A percentile compares a stretch with the other conserved stretches of the same genome.
phyloP scores from a whole-genome alignment of 352 stramenopile genomes.

The Phytophthora pisi region DNA sequence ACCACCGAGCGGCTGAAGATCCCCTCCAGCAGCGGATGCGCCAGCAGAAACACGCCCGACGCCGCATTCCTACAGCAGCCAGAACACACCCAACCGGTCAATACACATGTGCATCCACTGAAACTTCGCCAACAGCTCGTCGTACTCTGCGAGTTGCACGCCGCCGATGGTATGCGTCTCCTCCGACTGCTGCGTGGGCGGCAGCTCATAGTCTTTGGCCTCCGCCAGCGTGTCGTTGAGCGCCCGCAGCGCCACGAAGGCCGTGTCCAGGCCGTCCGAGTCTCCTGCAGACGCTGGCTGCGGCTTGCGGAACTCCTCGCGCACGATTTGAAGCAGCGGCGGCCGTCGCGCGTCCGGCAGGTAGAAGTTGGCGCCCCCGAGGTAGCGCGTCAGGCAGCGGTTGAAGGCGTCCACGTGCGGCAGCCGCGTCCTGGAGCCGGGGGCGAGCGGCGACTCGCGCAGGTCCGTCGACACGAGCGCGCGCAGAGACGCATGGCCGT shows the following conservation, averaged over 20 bases:
- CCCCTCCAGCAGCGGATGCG: conserved; percentile 72
- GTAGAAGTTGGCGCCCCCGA: conserved; percentile 70
- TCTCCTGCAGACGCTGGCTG: neutral
- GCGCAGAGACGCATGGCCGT: conserved; percentile 62
- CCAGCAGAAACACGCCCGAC: conserved; percentile 72
- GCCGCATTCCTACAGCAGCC: conserved; percentile 35
- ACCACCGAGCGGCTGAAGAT: conserved; percentile 82
- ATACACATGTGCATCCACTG: neutral
- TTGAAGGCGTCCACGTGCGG: conserved; percentile 73
- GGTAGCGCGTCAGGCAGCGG: conserved; percentile 52
- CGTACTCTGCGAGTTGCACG: conserved; percentile 56
- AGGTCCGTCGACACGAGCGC: conserved; percentile 70
- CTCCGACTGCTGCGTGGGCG: conserved; percentile 7
- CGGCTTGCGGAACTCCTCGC: conserved; percentile 50
- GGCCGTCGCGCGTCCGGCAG: conserved; percentile 48
- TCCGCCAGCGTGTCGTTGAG: conserved; percentile 67
- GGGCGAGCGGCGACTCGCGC: conserved; percentile 45
- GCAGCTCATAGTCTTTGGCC: conserved; percentile 42
- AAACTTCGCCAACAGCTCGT: neutral
- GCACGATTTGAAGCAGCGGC: conserved; percentile 48
- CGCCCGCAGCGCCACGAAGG: conserved; percentile 64
- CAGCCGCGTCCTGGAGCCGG: conserved; percentile 38
- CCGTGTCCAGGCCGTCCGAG: conserved; percentile 53
- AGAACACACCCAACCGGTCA: neutral
- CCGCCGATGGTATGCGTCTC: conserved; percentile 26